Evolutionary conservation across 768 basidiomycete genomes (phyloP).

Genomic region (Pisolithus albus): DNA sequence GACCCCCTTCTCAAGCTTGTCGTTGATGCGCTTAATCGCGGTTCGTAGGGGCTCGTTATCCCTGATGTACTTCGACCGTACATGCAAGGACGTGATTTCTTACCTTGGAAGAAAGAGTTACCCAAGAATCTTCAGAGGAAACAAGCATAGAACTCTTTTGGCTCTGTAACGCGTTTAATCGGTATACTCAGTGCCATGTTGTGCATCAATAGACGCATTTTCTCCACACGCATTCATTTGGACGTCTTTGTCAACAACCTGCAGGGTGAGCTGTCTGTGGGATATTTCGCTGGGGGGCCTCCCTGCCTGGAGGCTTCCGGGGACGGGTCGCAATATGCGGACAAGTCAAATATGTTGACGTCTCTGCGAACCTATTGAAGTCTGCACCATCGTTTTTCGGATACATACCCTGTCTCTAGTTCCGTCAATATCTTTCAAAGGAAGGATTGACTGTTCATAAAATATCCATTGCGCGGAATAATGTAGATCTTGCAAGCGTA

Average conservation of each 20-base stretch:
- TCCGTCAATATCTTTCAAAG: background rate
- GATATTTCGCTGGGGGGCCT: background rate
- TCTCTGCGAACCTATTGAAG: no score
- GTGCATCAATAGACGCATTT: background rate
- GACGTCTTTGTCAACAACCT: background rate
- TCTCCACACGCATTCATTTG: background rate
- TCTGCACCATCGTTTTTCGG: no score
- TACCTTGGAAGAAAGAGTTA: conserved; percentile 77
- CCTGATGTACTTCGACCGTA: conserved; percentile 89
- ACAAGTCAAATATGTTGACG: no score
- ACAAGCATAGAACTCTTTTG: conserved; percentile 33
- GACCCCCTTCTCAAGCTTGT: conserved; percentile 18
- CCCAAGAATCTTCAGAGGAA: conserved; percentile 77
- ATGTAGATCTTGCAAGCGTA: conserved; percentile 1
- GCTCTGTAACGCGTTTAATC: background rate
- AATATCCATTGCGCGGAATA: conserved; percentile 3
- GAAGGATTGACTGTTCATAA: background rate
- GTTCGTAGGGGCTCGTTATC: conserved; percentile 71
- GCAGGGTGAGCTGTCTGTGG: no score
- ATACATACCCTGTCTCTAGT: no score
- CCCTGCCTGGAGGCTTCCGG: background rate
- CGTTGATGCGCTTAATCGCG: background rate
- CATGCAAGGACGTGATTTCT: conserved; percentile 91
- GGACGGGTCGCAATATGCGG: no score
- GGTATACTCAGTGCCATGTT: background rate